Evolutionary conservation across 192 early-diverging fungal species (phyloP).

Genomic region (Kappamyces sp.): DNA sequence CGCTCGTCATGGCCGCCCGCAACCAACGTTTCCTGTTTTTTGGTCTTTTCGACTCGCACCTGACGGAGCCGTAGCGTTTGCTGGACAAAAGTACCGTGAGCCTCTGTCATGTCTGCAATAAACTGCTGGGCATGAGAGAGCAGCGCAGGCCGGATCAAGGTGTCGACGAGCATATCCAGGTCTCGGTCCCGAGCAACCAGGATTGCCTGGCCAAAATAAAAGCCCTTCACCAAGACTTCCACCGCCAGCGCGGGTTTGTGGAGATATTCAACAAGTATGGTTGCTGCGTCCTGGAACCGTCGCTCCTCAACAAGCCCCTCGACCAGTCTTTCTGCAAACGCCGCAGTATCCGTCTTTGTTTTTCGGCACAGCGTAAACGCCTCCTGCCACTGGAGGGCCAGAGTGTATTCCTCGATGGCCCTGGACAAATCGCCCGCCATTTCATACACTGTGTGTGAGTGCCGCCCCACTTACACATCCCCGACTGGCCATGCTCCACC

Average conservation of each 20-base stretch:
- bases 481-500: conserved; percentile 62
- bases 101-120: conserved; percentile 58
- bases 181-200: conserved; percentile 44
- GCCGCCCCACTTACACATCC: conserved; percentile 35
- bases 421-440: conserved; percentile 50
- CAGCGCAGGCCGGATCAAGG: conserved; percentile 62
- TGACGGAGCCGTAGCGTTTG: conserved; percentile 30
- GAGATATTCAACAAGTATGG: conserved; percentile 63
- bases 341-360: neutral
- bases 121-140: conserved; percentile 18
- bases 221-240: conserved; percentile 59
- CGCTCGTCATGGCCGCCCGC: conserved; percentile 42
- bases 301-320: conserved; percentile 54
- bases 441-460: conserved; percentile 32
- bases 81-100: conserved; percentile 56
- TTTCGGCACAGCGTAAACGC: conserved; percentile 42
- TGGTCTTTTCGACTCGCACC: conserved; percentile 1
- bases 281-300: conserved; percentile 62
- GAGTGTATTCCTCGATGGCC: conserved; percentile 55
- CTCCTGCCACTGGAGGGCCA: conserved; percentile 60
- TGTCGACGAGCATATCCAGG: conserved; percentile 69
- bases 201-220: conserved; percentile 1
- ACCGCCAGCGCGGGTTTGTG: conserved; percentile 67
- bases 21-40: conserved; percentile 9
- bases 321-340: conserved; percentile 44